Conservation (phyloP, 257 asterid species). For the Jacaranda mimosifolia region DNA sequence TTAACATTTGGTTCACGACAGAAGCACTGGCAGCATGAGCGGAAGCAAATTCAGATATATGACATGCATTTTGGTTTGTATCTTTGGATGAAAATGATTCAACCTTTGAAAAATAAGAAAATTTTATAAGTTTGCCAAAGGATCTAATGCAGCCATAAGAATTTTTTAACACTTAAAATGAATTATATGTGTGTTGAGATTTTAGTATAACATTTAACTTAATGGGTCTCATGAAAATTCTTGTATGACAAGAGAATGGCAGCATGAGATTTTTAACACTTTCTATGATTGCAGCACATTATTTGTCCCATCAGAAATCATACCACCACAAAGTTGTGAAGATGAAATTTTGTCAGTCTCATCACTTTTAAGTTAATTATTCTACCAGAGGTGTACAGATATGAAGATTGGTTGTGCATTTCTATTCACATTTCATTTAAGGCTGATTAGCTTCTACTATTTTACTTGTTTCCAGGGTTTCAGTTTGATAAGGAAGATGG, state of each 20-base stretch:
- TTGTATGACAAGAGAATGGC: not conserved
- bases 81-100: conserved; percentile 3
- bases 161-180: not conserved
- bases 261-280: too few relatives aligned
- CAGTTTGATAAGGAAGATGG: conserved; percentile 96
- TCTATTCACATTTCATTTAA: too few relatives aligned
- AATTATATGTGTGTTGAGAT: not conserved
- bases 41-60: too few relatives aligned
- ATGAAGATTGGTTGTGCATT: too few relatives aligned
- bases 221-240: not conserved
- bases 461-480: conserved; percentile 61
- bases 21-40: conserved; percentile 18
- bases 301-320: conserved; percentile 17
- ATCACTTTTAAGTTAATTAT: not conserved
- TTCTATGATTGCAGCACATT: not conserved
- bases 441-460: too few relatives aligned
- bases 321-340: conserved; percentile 5
- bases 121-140: not conserved
- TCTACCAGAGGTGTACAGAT: not conserved
- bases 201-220: too few relatives aligned
- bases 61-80: conserved; percentile 2
- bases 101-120: conserved; percentile 10
- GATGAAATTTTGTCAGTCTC: not conserved
- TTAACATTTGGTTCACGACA: not conserved
- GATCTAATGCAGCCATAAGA: too few relatives aligned